Evolutionary conservation across 1,284 basidiomycete genomes (phyloP).

Genomic region (Schizophyllum amplum): DNA sequence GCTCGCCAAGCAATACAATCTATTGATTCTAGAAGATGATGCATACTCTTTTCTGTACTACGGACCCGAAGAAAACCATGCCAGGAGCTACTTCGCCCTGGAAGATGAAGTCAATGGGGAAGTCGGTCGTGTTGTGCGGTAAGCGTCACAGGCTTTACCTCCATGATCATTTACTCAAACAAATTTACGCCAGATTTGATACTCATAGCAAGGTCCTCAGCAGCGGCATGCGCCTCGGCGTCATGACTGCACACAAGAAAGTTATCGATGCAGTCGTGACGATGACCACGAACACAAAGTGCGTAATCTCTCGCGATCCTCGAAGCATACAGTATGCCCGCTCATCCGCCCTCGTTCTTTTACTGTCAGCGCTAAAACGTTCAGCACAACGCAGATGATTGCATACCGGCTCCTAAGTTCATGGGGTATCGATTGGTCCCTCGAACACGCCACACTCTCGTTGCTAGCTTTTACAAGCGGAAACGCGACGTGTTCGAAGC

Average conservation of each 20-base stretch:
- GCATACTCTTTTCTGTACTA: slow-evolving; percentile 14
- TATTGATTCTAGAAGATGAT: slow-evolving; percentile 13
- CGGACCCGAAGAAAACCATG: slow-evolving; percentile 8
- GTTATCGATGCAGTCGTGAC: slow-evolving; percentile 7
- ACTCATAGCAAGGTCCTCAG: slow-evolving; percentile 14
- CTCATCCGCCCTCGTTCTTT: neutral
- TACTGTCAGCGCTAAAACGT: slow-evolving; percentile 11
- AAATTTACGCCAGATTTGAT: slow-evolving; percentile 8
- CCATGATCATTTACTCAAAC: neutral
- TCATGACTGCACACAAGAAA: slow-evolving; percentile 6
- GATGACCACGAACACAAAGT: slow-evolving; percentile 13
- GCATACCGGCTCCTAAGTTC: slow-evolving; percentile 7
- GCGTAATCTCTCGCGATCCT: no score
- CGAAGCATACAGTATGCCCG: no score
- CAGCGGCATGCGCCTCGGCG: slow-evolving; percentile 13
- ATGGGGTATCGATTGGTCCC: slow-evolving; percentile 34
- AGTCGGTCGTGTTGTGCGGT: slow-evolving; percentile 11
- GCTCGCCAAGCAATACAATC: slow-evolving; percentile 12
- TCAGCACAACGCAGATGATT: slow-evolving; percentile 9
- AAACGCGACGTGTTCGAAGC: slow-evolving; percentile 78
- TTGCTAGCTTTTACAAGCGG: slow-evolving; percentile 74
- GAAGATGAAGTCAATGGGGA: slow-evolving; percentile 11
- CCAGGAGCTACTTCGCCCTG: slow-evolving; percentile 12
- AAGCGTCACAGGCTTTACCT: neutral
- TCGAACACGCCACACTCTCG: slow-evolving; percentile 59